Conservation (phyloP, 1,284 basidiomycete species). For the Fomitopsis schrenkii region DNA sequence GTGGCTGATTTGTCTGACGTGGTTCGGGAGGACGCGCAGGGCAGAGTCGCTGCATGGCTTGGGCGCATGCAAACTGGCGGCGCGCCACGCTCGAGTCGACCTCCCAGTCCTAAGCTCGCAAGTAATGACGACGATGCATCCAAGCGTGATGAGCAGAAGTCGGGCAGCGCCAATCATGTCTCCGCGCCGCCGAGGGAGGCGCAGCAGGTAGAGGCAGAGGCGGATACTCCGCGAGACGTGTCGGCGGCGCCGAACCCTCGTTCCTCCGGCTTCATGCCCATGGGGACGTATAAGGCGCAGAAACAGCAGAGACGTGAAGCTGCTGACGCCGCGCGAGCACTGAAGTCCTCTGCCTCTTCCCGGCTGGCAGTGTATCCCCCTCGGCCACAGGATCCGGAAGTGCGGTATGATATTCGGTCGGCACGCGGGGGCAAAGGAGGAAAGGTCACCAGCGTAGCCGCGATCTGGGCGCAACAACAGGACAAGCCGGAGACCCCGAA, state of each 20-base stretch:
- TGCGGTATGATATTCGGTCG: constrained; percentile 70
- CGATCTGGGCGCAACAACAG: constrained; percentile 52
- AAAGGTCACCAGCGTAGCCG: constrained; percentile 67
- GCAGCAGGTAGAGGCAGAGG: not conserved
- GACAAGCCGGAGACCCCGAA: constrained; percentile 5
- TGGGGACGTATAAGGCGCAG: constrained; percentile 39
- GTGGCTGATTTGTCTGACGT: constrained; percentile 2
- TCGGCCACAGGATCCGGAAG: constrained; percentile 39
- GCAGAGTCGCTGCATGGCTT: constrained; percentile 66
- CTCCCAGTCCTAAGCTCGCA: not conserved
- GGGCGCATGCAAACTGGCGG: constrained; percentile 44
- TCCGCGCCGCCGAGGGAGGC: not conserved
- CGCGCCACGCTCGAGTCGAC: not conserved
- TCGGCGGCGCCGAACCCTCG: constrained; percentile 56
- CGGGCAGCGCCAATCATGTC: not conserved
- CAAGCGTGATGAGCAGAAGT: not conserved
- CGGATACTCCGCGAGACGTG: constrained; percentile 9
- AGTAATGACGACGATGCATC: not conserved
- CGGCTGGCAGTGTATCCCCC: constrained; percentile 30
- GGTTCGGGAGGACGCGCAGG: constrained; percentile 43
- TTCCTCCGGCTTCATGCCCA: constrained; percentile 69
- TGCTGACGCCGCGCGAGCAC: not conserved
- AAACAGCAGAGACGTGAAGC: constrained; percentile 1
- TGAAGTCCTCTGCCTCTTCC: constrained; percentile 7
- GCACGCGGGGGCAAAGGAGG: constrained; percentile 77